Conservation (phyloP, 257 asterid species). For the Rehmannia glutinosa region DNA sequence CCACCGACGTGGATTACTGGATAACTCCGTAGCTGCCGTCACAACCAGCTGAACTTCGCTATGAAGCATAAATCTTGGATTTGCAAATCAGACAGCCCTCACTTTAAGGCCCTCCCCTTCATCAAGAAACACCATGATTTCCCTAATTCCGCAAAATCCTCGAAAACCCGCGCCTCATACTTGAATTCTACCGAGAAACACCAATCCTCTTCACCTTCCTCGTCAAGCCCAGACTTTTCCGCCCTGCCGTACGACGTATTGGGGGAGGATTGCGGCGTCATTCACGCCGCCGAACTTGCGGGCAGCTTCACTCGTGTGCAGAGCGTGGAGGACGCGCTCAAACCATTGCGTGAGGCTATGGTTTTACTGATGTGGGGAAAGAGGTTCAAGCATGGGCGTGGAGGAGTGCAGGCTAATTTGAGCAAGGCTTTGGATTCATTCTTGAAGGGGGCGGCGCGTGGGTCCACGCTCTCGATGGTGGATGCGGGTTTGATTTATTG, state of each 20-base stretch:
- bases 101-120: no score
- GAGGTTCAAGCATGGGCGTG: constrained; percentile 70
- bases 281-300: constrained; percentile 49
- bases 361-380: constrained; percentile 50
- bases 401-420: constrained; percentile 47
- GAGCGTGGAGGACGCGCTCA: constrained; percentile 70
- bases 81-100: no score
- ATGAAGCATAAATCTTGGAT: not conserved
- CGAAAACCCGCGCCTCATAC: constrained; percentile 11
- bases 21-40: constrained; percentile 4
- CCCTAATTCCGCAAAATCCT: not conserved
- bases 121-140: not conserved
- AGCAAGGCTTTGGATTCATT: constrained; percentile 61
- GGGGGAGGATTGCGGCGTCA: constrained; percentile 37
- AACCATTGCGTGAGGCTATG: constrained; percentile 69
- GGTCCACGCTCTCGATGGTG: constrained; percentile 78
- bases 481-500: constrained; percentile 76
- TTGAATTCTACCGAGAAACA: not conserved
- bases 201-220: constrained; percentile 9
- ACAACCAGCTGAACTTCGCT: not conserved
- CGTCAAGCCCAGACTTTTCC: constrained; percentile 31
- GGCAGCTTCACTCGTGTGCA: constrained; percentile 65
- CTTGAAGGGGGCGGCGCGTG: constrained; percentile 76
- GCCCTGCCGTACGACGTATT: constrained; percentile 55
- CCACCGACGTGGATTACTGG: not conserved